phyloP scores from a whole-genome alignment of 2,329 filamentous ascomycete species.

The Colletotrichum sp. region DNA sequence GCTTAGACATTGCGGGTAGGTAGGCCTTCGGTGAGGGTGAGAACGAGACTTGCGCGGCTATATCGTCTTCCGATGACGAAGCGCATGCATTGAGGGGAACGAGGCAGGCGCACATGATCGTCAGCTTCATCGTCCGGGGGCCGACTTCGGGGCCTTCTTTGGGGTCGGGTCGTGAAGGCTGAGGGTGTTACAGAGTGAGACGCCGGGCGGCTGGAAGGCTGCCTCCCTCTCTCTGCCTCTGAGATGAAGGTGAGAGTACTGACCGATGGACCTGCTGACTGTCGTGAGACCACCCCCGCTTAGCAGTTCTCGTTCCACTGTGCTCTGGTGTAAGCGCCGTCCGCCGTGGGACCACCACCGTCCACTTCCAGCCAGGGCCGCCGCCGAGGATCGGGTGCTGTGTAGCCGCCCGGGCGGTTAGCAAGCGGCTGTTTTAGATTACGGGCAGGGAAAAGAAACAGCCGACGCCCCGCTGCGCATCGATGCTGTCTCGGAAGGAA shows the following conservation, averaged over 20 bases:
- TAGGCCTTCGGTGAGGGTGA: not conserved
- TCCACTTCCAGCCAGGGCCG: not conserved
- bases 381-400: not conserved
- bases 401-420: slow-evolving; percentile 24
- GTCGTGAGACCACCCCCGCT: not conserved
- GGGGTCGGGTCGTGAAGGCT: not conserved
- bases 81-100: not conserved
- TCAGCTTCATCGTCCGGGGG: not conserved
- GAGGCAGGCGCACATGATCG: not conserved
- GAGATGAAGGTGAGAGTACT: not conserved
- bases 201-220: not conserved
- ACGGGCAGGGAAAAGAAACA: not conserved
- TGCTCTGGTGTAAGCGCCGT: slow-evolving; percentile 19
- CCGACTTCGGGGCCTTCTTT: slow-evolving; percentile 12
- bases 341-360: not conserved
- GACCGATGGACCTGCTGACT: not conserved
- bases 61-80: not conserved
- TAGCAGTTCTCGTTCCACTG: not conserved
- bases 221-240: not conserved
- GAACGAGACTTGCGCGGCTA: not conserved
- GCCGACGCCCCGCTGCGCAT: not conserved
- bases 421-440: slow-evolving; percentile 11
- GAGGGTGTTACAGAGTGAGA: slow-evolving; percentile 9
- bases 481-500: not conserved
- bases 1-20: not conserved